These are phyloP conservation scores for Epichloe baconii DNA, from an alignment of 2,329 filamentous ascomycete species.

Conservation along the genomic window DNA sequence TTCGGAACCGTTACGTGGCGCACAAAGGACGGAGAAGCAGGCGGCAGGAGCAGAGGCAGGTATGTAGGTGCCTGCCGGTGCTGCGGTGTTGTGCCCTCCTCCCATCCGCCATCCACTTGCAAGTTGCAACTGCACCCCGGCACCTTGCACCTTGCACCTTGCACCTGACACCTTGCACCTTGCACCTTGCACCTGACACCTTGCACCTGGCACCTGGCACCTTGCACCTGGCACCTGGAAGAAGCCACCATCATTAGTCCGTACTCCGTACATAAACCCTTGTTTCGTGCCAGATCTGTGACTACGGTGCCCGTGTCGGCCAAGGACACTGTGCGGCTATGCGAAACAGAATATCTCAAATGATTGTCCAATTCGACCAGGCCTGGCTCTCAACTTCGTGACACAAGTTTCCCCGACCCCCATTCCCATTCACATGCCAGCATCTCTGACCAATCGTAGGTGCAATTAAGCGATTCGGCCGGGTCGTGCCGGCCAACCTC, in stretches of 20 bases:
- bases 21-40: neutral
- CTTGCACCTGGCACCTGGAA: neutral
- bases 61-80: too few relatives aligned
- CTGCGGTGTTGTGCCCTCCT: too few relatives aligned
- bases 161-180: neutral
- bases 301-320: neutral
- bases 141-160: neutral
- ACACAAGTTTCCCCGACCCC: neutral
- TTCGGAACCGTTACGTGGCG: neutral
- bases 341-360: neutral
- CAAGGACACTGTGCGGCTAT: neutral
- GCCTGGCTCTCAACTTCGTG: neutral
- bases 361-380: neutral
- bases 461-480: constrained; percentile 3
- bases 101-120: too few relatives aligned
- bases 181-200: neutral
- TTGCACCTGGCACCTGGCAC: neutral
- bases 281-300: neutral
- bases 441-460: neutral
- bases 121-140: too few relatives aligned
- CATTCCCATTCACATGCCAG: neutral
- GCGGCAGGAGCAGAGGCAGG: neutral
- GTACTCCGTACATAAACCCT: too few relatives aligned
- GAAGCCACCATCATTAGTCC: neutral
- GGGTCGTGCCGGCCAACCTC: neutral